Base-by-base conservation (phyloP, 495 filamentous ascomycete genomes). In the Talaromyces borbonicus region DNA sequence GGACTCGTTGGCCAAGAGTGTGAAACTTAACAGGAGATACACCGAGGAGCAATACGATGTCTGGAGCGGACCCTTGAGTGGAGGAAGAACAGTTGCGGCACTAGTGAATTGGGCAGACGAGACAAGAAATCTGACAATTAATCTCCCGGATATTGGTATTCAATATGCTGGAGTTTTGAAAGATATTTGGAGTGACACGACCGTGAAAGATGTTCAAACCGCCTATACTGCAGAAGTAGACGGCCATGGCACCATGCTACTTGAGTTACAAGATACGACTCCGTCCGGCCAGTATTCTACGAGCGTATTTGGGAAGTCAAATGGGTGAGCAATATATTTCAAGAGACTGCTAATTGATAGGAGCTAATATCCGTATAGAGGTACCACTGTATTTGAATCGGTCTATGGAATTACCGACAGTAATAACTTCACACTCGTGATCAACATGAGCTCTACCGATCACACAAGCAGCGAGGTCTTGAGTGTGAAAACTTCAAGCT, bases 1-100 rank as follows among this genome's bases (percentile, higher is more conserved):
- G 53, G 77, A 79, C 48, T 30, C 60, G 2, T 54, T 77, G 0
- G 75, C 69, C 12, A 57, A 63, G 23, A 67, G 71, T 44, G 72
- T 66, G 11, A 61, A 49, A 23, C 20, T 66, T 19, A 49, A 38
- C 2, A 49, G 62, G 4, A 47, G 66, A 0, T 69, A 59, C 55
- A 58, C 67, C 0, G 65, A 71, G 14, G 65, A 67, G 33, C 60
- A 54, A 23, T 71, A 65, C 51, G 71, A 78, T 18, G 61, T 74
- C 9, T 76, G 71, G 69, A 62, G 64, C 38, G 72, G 71, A 0
- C 60, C 60, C 8, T 56, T 76, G 25, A 63, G 62, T 0, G 61
- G 55, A 4, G 61, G 52, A 0, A 37, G 67, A 4, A 66, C 50
- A 3, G 67, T 75, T 4, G 60, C 63, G 0, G 68, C 66, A 2